Evolutionary conservation across 495 filamentous ascomycete species (phyloP).

Genomic region (Jackrogersella multiformis): DNA sequence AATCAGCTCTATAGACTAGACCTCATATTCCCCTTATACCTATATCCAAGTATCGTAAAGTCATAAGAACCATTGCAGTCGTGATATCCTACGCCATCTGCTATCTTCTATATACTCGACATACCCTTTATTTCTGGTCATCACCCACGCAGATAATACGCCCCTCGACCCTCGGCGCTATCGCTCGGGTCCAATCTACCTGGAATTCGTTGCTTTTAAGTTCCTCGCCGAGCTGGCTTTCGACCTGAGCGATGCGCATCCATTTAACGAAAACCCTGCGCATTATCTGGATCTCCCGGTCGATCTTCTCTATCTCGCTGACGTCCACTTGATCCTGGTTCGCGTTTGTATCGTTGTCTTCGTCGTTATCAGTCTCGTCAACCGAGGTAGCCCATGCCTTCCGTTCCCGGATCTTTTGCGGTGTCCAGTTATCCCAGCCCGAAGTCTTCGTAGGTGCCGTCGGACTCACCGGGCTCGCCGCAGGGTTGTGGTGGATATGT

Average conservation of each 20-base stretch:
- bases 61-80: not conserved
- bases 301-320: conserved; percentile 42
- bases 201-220: conserved; percentile 66
- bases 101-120: not conserved
- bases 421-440: conserved; percentile 55
- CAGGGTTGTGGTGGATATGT: conserved; percentile 51
- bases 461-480: conserved; percentile 44
- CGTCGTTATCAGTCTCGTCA: conserved; percentile 50
- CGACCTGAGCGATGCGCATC: conserved; percentile 73
- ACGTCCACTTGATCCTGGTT: conserved; percentile 37
- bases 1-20: not conserved
- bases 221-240: conserved; percentile 54
- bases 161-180: conserved; percentile 79
- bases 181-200: conserved; percentile 80
- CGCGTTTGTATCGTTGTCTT: conserved; percentile 31
- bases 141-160: conserved; percentile 62
- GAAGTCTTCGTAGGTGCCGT: conserved; percentile 28
- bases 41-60: conserved; percentile 14
- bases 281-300: conserved; percentile 58
- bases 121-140: conserved; percentile 20
- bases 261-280: conserved; percentile 74
- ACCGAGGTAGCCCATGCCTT: conserved; percentile 40
- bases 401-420: conserved; percentile 55
- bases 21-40: not conserved
- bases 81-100: not conserved